Evolutionary conservation across 2,329 filamentous ascomycete genomes (phyloP).

Genomic region (Exophiala sp.): DNA sequence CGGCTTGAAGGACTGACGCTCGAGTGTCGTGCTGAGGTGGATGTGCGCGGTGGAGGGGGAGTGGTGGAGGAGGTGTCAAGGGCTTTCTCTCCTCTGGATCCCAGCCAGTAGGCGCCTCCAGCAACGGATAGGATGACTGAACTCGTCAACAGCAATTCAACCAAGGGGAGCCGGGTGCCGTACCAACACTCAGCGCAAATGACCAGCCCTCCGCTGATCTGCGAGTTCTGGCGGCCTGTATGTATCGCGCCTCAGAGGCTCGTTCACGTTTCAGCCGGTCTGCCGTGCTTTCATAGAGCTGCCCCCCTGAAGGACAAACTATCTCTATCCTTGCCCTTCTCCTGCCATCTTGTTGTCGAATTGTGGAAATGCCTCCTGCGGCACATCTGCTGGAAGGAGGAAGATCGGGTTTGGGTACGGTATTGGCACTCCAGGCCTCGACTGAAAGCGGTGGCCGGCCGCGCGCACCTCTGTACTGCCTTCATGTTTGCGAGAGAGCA

Average conservation of each 20-base stretch:
- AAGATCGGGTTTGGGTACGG: neutral
- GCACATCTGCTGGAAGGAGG: conserved; percentile 1
- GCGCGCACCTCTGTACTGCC: conserved; percentile 8
- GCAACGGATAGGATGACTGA: conserved; percentile 48
- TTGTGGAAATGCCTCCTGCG: conserved; percentile 13
- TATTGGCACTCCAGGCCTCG: conserved; percentile 9
- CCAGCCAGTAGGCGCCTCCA: conserved; percentile 52
- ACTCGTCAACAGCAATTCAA: conserved; percentile 14
- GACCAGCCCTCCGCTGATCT: conserved; percentile 6
- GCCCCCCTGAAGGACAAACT: conserved; percentile 48
- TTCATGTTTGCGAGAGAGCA: neutral
- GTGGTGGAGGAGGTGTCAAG: conserved; percentile 51
- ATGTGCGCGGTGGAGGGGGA: conserved; percentile 44
- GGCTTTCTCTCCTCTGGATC: conserved; percentile 44
- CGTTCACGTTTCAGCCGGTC: conserved; percentile 54
- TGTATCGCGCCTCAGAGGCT: conserved; percentile 34
- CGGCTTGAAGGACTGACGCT: conserved; percentile 55
- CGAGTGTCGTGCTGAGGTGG: conserved; percentile 52
- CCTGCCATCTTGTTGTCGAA: conserved; percentile 7
- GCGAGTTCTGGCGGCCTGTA: conserved; percentile 17
- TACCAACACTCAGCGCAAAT: conserved; percentile 33
- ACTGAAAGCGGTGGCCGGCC: conserved; percentile 11
- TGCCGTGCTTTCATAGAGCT: conserved; percentile 57
- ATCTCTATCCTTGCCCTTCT: conserved; percentile 8
- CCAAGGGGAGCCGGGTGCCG: conserved; percentile 5